Evolutionary conservation across 148 eudicot genomes (phyloP).

Genomic region (Chenopodium quinoa): DNA sequence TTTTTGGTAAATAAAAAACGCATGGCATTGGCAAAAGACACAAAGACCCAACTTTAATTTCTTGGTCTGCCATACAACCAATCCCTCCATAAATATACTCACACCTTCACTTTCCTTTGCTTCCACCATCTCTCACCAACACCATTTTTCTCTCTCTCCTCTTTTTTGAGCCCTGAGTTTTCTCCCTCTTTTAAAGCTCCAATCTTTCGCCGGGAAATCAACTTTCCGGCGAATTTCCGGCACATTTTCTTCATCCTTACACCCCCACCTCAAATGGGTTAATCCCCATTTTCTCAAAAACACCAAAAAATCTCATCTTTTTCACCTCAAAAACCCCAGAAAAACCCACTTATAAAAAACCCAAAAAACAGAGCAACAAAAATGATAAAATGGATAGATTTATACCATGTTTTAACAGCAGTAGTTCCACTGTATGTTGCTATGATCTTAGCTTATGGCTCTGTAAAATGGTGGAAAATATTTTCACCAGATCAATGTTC

Average conservation of each 20-base stretch:
- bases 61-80: constrained; percentile 1
- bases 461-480: constrained; percentile 94
- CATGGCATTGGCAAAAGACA: constrained; percentile 13
- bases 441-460: constrained; percentile 89
- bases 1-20: background rate
- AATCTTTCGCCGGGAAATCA: constrained; percentile 32
- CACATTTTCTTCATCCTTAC: constrained; percentile 2
- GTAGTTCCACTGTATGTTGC: constrained; percentile 88
- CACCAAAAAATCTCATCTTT: background rate
- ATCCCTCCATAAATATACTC: constrained; percentile 16
- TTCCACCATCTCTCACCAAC: constrained; percentile 19
- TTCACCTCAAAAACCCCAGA: constrained; percentile 2
- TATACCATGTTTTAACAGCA: constrained; percentile 82
- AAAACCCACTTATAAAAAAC: background rate
- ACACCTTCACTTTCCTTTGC: constrained; percentile 1
- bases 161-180: constrained; percentile 15
- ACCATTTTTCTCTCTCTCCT: background rate
- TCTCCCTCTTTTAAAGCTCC: background rate
- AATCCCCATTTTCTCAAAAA: background rate
- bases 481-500: constrained; percentile 85
- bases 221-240: background rate
- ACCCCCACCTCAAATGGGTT: constrained; percentile 16
- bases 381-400: constrained; percentile 59
- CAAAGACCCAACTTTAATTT: constrained; percentile 8
- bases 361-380: constrained; percentile 20